Evolutionary conservation across 2,329 filamentous ascomycete genomes (phyloP).

Genomic region (Atkinsonella texensis): DNA sequence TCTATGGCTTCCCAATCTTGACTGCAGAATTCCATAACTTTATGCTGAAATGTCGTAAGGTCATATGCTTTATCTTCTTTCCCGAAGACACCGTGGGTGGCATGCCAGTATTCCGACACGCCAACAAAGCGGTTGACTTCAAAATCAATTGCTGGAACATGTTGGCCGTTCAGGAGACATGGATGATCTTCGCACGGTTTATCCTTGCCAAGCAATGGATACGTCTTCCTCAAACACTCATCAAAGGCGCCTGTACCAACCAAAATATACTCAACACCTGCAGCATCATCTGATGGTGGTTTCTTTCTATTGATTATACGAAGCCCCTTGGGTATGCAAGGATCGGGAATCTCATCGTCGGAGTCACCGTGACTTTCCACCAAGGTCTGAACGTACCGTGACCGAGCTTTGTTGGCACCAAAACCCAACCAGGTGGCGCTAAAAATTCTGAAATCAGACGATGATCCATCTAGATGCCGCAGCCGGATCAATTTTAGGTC

Average conservation of each 20-base stretch:
- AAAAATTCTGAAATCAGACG: conserved; percentile 79
- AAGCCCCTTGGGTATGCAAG: conserved; percentile 74
- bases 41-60: conserved; percentile 75
- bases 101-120: conserved; percentile 98
- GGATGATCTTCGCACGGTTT: conserved; percentile 70
- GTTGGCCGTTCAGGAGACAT: conserved; percentile 80
- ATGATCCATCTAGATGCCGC: conserved; percentile 66
- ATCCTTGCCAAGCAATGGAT: conserved; percentile 82
- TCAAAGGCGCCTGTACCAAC: conserved; percentile 80
- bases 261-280: conserved; percentile 37
- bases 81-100: conserved; percentile 86
- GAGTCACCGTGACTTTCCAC: conserved; percentile 49
- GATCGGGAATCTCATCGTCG: conserved; percentile 66
- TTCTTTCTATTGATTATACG: conserved; percentile 57
- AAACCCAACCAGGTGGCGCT: conserved; percentile 96
- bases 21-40: conserved; percentile 75
- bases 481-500: conserved; percentile 80
- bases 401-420: conserved; percentile 85
- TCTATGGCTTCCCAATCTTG: conserved; percentile 72
- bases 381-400: conserved; percentile 72
- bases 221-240: conserved; percentile 71
- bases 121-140: conserved; percentile 96
- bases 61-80: conserved; percentile 76
- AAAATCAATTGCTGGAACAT: conserved; percentile 93
- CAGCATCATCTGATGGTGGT: conserved; percentile 23